Evolutionary conservation across 129 eudicot species (phyloP).

Genomic region (Apium graveolens): DNA sequence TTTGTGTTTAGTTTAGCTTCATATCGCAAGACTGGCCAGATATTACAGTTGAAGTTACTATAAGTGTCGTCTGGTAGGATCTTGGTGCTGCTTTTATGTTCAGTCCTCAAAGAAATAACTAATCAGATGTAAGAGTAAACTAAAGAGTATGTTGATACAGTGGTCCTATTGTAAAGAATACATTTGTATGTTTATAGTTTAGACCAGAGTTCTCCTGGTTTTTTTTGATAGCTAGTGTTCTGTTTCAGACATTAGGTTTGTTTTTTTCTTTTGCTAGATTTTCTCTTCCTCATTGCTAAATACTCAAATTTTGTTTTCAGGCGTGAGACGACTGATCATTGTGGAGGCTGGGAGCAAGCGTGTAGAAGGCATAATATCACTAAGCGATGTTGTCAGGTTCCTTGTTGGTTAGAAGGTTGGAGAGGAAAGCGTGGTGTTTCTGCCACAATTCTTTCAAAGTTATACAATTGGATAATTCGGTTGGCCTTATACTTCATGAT

Average conservation of each 20-base stretch:
- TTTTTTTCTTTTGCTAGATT: neutral
- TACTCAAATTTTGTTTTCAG: slow-evolving; percentile 18
- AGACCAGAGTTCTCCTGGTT: neutral
- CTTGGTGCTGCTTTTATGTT: neutral
- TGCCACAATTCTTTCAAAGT: slow-evolving; percentile 14
- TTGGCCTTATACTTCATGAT: neutral
- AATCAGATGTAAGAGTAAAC: neutral
- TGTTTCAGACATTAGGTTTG: neutral
- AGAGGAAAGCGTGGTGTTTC: slow-evolving; percentile 3
- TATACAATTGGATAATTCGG: slow-evolving; percentile 16
- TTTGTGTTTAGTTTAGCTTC: neutral
- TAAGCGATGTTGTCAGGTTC: slow-evolving; percentile 28
- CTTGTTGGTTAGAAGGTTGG: slow-evolving; percentile 29
- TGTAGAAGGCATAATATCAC: slow-evolving; percentile 6
- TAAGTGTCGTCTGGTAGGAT: neutral
- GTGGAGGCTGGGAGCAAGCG: slow-evolving; percentile 71
- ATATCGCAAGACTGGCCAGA: neutral
- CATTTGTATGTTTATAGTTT: neutral
- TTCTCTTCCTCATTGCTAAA: neutral
- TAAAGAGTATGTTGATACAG: neutral
- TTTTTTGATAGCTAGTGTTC: neutral
- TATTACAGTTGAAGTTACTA: neutral
- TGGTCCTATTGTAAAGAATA: neutral
- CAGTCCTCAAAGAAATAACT: neutral
- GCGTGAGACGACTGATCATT: slow-evolving; percentile 49